A percentile compares a stretch with the other conserved stretches of the same genome.
Conservation (phyloP, 805 yeast species). For the Lachancea sp. region DNA sequence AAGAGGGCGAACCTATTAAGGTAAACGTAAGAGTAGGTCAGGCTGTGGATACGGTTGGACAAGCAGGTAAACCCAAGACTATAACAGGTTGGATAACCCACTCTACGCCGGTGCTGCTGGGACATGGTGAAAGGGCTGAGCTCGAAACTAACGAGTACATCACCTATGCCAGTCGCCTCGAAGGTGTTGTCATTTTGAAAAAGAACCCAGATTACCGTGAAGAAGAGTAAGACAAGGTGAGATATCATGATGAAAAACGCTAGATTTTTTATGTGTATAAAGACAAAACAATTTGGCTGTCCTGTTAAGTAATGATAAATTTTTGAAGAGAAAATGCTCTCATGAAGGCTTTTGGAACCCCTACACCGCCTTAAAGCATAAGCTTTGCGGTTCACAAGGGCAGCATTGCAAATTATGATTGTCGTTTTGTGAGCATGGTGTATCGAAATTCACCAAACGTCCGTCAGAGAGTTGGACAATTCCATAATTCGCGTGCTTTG, state of each 20-base stretch:
- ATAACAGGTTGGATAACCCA: slow-evolving; percentile 99
- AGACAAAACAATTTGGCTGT: background rate
- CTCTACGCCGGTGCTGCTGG: slow-evolving; percentile 90
- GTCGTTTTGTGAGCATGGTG: too few species aligned
- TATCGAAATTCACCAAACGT: background rate
- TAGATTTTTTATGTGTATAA: background rate
- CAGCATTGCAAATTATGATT: background rate
- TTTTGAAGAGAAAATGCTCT: background rate
- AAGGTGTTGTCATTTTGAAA: slow-evolving; percentile 87
- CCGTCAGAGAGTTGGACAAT: background rate
- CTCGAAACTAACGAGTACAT: slow-evolving; percentile 84
- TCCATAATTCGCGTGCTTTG: slow-evolving; percentile 1
- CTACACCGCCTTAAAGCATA: too few species aligned
- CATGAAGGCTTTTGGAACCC: too few species aligned
- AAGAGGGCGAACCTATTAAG: slow-evolving; percentile 81
- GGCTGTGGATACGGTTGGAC: slow-evolving; percentile 98
- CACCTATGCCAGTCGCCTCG: slow-evolving; percentile 72
- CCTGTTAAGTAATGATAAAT: background rate
- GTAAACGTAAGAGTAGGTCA: slow-evolving; percentile 98
- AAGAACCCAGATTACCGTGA: slow-evolving; percentile 83
- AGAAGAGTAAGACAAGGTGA: slow-evolving; percentile 37
- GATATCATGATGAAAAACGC: background rate
- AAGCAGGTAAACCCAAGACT: slow-evolving; percentile 98
- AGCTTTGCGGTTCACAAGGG: too few species aligned
- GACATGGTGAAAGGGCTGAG: slow-evolving; percentile 95